phyloP scores from a whole-genome alignment of 306 rosid genomes.

The Senna tora region DNA sequence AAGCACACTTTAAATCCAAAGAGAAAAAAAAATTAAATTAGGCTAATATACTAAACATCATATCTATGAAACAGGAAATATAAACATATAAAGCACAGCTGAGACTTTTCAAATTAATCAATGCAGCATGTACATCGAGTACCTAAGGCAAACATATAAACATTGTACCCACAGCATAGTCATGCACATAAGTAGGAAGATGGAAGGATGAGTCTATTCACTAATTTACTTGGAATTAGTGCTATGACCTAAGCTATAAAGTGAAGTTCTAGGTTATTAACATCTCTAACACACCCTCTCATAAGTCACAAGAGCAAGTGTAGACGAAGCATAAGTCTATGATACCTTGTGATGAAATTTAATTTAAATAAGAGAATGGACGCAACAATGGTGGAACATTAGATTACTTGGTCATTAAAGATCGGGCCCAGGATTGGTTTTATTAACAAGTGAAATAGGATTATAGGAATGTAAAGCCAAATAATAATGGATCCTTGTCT shows the following conservation, averaged over 20 bases:
- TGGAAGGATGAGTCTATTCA: neutral
- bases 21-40: conserved; percentile 14
- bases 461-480: neutral
- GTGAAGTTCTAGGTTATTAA: neutral
- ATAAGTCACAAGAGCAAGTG: neutral
- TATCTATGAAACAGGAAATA: conserved; percentile 2
- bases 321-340: neutral
- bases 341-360: neutral
- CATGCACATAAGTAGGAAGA: neutral
- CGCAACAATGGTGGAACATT: neutral
- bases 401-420: neutral
- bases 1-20: neutral
- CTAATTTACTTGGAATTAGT: neutral
- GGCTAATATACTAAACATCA: conserved; percentile 29
- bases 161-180: neutral
- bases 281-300: neutral
- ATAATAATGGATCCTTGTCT: neutral
- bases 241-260: neutral
- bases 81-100: neutral
- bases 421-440: neutral
- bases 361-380: neutral
- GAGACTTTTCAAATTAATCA: conserved; percentile 10
- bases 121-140: conserved; percentile 20
- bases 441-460: neutral
- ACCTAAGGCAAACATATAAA: conserved; percentile 6